Evolutionary conservation across 345 rosid species (phyloP).

Genomic region (Mangifera indica): DNA sequence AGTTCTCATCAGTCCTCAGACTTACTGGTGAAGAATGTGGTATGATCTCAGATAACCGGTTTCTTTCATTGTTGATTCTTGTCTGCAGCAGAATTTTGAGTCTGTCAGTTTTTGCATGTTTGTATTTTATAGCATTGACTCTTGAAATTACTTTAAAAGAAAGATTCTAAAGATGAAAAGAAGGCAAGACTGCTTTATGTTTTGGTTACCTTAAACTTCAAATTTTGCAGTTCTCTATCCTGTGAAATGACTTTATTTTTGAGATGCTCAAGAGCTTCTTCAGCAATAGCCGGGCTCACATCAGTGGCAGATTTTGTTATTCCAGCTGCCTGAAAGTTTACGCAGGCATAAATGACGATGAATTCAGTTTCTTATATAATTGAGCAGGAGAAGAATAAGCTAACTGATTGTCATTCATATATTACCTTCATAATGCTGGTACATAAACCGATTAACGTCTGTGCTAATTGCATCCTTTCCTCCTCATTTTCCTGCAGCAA

Average conservation of each 20-base stretch:
- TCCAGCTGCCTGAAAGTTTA: conserved; percentile 57
- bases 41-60: conserved; percentile 45
- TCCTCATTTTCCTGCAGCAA: conserved; percentile 62
- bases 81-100: conserved; percentile 33
- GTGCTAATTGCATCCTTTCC: conserved; percentile 63
- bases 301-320: conserved; percentile 49
- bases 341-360: not conserved
- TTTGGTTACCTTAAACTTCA: conserved; percentile 51
- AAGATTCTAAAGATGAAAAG: not conserved
- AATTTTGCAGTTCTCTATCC: conserved; percentile 66
- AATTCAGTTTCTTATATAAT: not conserved
- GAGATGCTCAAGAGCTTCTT: conserved; percentile 75
- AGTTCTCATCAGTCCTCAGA: conserved; percentile 41
- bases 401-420: not conserved
- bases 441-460: conserved; percentile 61
- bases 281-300: conserved; percentile 63
- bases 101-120: conserved; percentile 12
- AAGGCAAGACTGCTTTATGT: not conserved
- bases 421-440: conserved; percentile 69
- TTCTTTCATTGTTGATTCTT: conserved; percentile 48
- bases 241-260: conserved; percentile 49
- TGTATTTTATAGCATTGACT: too few species aligned
- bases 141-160: conserved; percentile 1
- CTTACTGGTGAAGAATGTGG: conserved; percentile 48
- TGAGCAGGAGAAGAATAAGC: not conserved